Percentiles rank a stretch among this genome's conserved stretches.
These are phyloP conservation scores for Tetracladium setigerum DNA, from an alignment of 495 filamentous ascomycete genomes.

Conservation along the genomic window DNA sequence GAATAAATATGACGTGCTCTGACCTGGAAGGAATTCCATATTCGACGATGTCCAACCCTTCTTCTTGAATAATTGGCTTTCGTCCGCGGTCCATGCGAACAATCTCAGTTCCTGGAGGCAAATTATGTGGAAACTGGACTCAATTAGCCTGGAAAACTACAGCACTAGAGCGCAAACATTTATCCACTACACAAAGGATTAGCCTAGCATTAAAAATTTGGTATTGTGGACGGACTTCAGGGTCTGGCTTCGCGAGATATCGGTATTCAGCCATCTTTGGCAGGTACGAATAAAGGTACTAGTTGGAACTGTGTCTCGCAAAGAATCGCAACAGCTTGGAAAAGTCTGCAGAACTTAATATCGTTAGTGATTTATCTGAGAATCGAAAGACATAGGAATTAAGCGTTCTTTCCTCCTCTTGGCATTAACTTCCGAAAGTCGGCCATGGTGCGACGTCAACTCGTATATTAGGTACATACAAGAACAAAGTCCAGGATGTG, in stretches of 20 bases:
- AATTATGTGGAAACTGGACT: not conserved
- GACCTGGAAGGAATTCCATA: not conserved
- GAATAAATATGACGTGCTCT: not conserved
- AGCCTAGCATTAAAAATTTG: no score
- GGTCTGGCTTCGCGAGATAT: not conserved
- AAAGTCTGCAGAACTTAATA: no score
- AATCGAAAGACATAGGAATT: no score
- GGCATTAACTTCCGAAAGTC: no score
- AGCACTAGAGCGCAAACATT: not conserved
- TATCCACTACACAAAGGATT: not conserved
- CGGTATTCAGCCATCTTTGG: not conserved
- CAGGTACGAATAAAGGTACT: no score
- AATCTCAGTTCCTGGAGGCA: not conserved
- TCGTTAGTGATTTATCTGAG: no score
- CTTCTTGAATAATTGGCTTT: not conserved
- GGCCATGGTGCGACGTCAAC: no score
- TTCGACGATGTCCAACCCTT: not conserved
- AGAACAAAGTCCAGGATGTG: no score
- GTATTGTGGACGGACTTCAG: not conserved
- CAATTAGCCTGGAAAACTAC: not conserved
- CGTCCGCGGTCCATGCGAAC: not conserved
- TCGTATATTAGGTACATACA: no score
- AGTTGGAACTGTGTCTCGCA: no score
- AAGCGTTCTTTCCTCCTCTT: no score
- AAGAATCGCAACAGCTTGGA: no score